Evolutionary conservation across 495 filamentous ascomycete species (phyloP), one percentile per base, ranked within the genome.

Genomic region (Symbiotaphrina buchneri): DNA sequence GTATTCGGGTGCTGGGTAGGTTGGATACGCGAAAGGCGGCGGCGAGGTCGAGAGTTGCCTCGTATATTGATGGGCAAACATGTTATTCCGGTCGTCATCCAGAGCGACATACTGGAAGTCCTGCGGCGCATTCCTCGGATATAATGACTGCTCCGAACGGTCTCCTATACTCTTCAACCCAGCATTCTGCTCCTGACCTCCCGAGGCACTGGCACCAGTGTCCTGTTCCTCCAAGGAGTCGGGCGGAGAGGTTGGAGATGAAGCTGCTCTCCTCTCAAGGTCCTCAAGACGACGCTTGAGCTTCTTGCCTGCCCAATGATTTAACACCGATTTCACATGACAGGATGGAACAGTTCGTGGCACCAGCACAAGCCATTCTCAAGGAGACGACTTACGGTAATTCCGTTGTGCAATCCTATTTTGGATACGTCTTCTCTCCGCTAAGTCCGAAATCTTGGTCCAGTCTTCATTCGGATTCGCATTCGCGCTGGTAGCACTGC

Each of bases 231-330:
- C 27, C n/a, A 22, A 21, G n/a, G n/a, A n/a, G 19, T 36, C 23
- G 2, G 30, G 35, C 21, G 35, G 35, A 2, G 35, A 38, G n/a
- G 35, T n/a, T 11, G 35, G 27, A 1, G 35, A 28, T 4, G 35
- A 83, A 15, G 77, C 81, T 18, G 87, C 87, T 39, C 85, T 67
- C 41, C 82, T 68, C 61, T 97, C 87, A 33, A 97, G 71, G 41
- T 97, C 87, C 54, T 97, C 85, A 47, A 97, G 63, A 44, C 85
- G 71, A 52, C 78, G 80, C 77, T 97, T 97, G 35, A 97, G 68
- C 68, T 94, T 97, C 65, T 94, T 93, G 63, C 85, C 85, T 95
- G 49, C 34, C 27, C n/a, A n/a, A n/a, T n/a, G n/a, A n/a, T n/a
- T n/a, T n/a, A n/a, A n/a, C n/a, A n/a, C n/a, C n/a, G n/a, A n/a